Base-by-base conservation (phyloP, 345 rosid species). In the Orychophragmus violaceus region DNA sequence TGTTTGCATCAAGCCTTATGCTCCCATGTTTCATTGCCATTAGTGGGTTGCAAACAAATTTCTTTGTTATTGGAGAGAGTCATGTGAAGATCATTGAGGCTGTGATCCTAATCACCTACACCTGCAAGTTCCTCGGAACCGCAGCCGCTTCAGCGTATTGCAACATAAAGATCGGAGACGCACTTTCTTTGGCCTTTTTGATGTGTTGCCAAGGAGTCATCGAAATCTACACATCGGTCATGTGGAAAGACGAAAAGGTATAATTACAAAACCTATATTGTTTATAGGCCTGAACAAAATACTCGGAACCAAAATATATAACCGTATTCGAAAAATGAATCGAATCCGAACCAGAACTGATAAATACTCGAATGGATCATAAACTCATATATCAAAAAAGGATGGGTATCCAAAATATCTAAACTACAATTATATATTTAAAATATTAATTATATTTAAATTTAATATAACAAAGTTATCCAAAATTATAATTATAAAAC, bases 181-280 rank as follows among this genome's bases (percentile, higher is more conserved):
- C 79, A 2, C 10, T 71, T 41, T 70, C 68, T 41, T 66, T 76
- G 67, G 72, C 72, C 19, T 49, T 76, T 4, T 42, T 76, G 59
- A 70, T 76, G 79, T 76, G 79, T 70, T 70, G 76, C 30, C 75
- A 76, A 70, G 79, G 79, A 12, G 45, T 76, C 44, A 76, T 76
- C 36, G 79, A 76, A 39, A 60, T 76, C 36, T 76, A 71, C 33
- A 65, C 71, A 21, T 51, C 58, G 6, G 45, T 76, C 60, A 76
- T 70, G 72, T 76, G 68, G 72, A 76, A 18, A 59, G 79, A 76
- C 44, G 58, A 51, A 58, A 76, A 70, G 76, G 79, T 74, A 74
- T 4, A 6, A 19, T 22, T 6, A 39, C 11, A 16, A 16, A 12
- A 19, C 28, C 48, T 45, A 5, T 22, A 14, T 14, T 28, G 33